A percentile compares a stretch with the other conserved stretches of the same genome.
These are phyloP conservation scores for Ajuga chamaepitys DNA, from an alignment of 257 asterid genomes.

Conservation along the genomic window DNA sequence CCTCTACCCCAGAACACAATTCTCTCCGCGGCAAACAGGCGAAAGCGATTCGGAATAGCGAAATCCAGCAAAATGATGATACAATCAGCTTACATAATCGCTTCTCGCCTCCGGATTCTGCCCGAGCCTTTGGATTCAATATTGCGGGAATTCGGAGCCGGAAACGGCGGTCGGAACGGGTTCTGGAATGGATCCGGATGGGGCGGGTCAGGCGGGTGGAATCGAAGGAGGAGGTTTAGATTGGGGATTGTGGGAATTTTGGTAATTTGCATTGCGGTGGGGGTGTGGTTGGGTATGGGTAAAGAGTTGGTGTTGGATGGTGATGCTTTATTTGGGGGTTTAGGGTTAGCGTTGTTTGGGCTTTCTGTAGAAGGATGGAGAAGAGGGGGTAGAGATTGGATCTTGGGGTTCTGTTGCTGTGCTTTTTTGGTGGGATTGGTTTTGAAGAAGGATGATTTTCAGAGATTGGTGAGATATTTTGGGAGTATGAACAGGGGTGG, in stretches of 20 bases:
- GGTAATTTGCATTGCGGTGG: conserved; percentile 28
- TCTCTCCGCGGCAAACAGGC: conserved; percentile 40
- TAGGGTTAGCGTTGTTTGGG: conserved; percentile 51
- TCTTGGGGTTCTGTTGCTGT: conserved; percentile 67
- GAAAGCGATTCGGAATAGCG: conserved; percentile 25
- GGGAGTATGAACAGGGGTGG: conserved; percentile 23
- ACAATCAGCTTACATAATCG: conserved; percentile 55
- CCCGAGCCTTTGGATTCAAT: conserved; percentile 66
- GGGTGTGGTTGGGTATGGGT: conserved; percentile 35
- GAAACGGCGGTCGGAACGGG: conserved; percentile 50
- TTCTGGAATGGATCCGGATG: conserved; percentile 41
- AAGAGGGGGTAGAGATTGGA: conserved; percentile 52
- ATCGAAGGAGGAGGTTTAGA: conserved; percentile 24
- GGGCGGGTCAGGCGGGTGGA: conserved; percentile 59
- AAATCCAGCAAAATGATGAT: conserved; percentile 44
- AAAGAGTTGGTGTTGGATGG: conserved; percentile 29
- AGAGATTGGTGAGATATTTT: conserved; percentile 14
- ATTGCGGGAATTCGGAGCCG: conserved; percentile 49
- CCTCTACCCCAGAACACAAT: conserved; percentile 21
- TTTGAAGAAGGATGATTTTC: conserved; percentile 37
- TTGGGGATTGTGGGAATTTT: conserved; percentile 37
- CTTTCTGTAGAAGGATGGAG: conserved; percentile 51
- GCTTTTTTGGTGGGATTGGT: conserved; percentile 43
- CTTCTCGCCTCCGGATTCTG: conserved; percentile 50
- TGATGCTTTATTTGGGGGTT: conserved; percentile 28